Evolutionary conservation across 306 rosid genomes (phyloP), one percentile per base, ranked within the genome.

Genomic region (Cotoneaster glaucophyllus): DNA sequence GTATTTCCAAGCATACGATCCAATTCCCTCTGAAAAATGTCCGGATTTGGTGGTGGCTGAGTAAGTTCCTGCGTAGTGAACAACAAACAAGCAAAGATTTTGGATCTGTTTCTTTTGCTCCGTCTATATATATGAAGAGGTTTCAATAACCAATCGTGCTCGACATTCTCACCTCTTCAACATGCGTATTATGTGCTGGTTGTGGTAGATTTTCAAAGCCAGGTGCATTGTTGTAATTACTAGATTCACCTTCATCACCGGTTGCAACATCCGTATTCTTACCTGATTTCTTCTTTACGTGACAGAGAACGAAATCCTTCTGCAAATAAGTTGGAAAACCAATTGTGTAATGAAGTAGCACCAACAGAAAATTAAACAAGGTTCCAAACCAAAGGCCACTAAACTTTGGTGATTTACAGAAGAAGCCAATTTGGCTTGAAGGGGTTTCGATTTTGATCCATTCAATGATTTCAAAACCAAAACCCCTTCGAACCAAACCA

Each of bases 271-370:
- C 70, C 44, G 57, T 41, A 57, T 15, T 59, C 78, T 39, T 68
- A 56, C 77, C 85, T 28, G 68, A 6, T 22, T 74, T 83, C 69
- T 54, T 73, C 67, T 32, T 87, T 73, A 93, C 39, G 29, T 83
- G 85, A 69, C 89, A 79, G 39, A 93, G 21, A 69, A 88, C 92
- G 70, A 82, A 85, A 44, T 77, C 34, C 56, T 64, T 73, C 98
- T 89, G 75, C 78, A 79, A 26, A 74, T 70, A 63, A 71, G 50
- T 64, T 64, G 69, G 45, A 64, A 64, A 64, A 19, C 48, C 44
- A 64, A 19, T 64, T 10, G 19, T 8, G 45, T 9, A 64, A 32
- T 62, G 69, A 19, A 19, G 66, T 25, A 32, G 45, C 44, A 32
- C 39, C 34, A 62, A 25, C 8, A 11, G 37, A 26, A 61, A 65